Conservation (phyloP, 2,329 filamentous ascomycete species). For the Emergomyces orientalis region DNA sequence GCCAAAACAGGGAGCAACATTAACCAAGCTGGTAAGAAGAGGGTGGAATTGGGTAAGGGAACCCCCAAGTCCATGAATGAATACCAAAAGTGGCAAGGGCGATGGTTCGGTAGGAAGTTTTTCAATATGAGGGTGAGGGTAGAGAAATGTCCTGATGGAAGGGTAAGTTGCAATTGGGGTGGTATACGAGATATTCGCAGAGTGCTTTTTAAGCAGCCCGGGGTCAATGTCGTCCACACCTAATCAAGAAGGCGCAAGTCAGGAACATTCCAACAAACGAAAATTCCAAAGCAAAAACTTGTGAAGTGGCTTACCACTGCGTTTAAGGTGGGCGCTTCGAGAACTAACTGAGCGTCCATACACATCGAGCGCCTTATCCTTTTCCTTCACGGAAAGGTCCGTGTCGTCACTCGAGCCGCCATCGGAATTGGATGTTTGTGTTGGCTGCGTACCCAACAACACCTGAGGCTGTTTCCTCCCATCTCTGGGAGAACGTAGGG, state of each 20-base stretch:
- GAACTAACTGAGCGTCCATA: neutral
- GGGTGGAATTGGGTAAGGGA: constrained; percentile 81
- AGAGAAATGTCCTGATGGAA: constrained; percentile 71
- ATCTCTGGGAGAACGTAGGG: neutral
- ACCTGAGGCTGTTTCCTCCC: neutral
- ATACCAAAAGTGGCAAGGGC: constrained; percentile 75
- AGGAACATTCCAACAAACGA: neutral
- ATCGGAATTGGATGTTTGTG: neutral
- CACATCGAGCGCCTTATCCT: constrained; percentile 1
- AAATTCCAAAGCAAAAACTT: neutral
- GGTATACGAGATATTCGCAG: constrained; percentile 60
- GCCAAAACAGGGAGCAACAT: constrained; percentile 73
- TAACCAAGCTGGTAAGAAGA: constrained; percentile 69
- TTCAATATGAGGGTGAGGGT: constrained; percentile 69
- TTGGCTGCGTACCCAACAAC: neutral
- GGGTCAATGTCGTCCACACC: constrained; percentile 52
- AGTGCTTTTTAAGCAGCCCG: constrained; percentile 68
- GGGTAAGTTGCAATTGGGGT: constrained; percentile 62
- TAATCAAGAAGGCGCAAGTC: neutral
- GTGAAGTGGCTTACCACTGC: neutral
- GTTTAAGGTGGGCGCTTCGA: constrained; percentile 5
- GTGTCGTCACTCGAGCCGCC: neutral
- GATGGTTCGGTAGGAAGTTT: constrained; percentile 65
- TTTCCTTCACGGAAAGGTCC: neutral
- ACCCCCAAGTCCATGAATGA: constrained; percentile 88